Evolutionary conservation across 495 filamentous ascomycete genomes (phyloP).

Genomic region (Penicillium roqueforti): DNA sequence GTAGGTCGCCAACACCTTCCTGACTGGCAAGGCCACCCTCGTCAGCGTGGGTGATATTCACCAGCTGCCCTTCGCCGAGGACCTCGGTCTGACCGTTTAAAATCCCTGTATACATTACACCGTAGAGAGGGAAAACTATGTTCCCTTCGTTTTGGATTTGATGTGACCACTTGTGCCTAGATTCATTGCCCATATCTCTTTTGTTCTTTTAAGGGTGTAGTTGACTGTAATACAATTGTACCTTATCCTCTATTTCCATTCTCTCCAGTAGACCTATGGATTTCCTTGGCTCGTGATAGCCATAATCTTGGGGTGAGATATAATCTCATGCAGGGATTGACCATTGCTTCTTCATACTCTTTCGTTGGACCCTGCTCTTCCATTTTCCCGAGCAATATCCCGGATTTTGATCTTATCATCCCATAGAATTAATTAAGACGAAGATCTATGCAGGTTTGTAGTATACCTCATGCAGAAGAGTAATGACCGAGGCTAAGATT

Average conservation of each 20-base stretch:
- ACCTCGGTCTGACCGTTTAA: conserved; percentile 91
- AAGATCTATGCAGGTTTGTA: too few relatives aligned
- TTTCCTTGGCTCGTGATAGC: background rate
- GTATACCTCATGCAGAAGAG: too few relatives aligned
- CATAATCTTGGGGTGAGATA: background rate
- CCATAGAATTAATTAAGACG: too few relatives aligned
- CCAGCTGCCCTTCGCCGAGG: conserved; percentile 86
- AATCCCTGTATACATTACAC: conserved; percentile 43
- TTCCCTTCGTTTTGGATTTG: conserved; percentile 31
- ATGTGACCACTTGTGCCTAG: conserved; percentile 39
- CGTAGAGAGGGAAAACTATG: conserved; percentile 40
- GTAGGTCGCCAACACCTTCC: conserved; percentile 77
- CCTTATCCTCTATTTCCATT: conserved; percentile 23
- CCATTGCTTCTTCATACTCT: background rate
- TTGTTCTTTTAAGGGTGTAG: conserved; percentile 40
- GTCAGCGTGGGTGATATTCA: conserved; percentile 75
- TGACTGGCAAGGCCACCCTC: conserved; percentile 84
- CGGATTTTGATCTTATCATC: too few relatives aligned
- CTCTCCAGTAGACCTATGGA: background rate
- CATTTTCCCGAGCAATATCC: too few relatives aligned
- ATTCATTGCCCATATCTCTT: conserved; percentile 41
- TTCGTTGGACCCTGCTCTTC: background rate
- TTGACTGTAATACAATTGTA: conserved; percentile 51
- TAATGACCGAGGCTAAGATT: too few relatives aligned
- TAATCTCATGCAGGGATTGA: background rate